These are phyloP conservation scores for Diaporthe batatas DNA, from an alignment of 2,329 filamentous ascomycete species.

Conservation along the genomic window DNA sequence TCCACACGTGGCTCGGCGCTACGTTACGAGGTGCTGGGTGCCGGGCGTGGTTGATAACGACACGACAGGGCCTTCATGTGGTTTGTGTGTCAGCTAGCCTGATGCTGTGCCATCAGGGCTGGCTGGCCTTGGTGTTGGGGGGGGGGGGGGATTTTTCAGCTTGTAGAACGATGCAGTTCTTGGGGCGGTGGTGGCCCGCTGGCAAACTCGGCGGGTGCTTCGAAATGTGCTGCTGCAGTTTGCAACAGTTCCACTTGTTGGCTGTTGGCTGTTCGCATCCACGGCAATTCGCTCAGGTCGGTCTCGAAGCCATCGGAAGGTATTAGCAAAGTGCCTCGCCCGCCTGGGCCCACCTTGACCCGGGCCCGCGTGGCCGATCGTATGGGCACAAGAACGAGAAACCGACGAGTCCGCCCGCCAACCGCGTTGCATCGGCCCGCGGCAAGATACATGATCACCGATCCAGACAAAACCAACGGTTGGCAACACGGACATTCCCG, in stretches of 20 bases:
- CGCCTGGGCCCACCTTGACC: too few species aligned
- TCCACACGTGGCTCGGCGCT: constrained; percentile 36
- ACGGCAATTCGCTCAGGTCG: background rate
- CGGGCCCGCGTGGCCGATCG: background rate
- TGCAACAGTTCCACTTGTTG: background rate
- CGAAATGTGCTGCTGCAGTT: background rate
- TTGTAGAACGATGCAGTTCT: constrained; percentile 8
- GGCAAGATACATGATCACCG: background rate
- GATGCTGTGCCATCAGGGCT: constrained; percentile 27
- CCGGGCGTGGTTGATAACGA: background rate
- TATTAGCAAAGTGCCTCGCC: background rate
- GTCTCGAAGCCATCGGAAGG: too few species aligned
- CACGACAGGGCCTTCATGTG: background rate
- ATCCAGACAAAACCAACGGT: background rate
- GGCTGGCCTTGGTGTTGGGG: background rate
- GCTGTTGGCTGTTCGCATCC: background rate
- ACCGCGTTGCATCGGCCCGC: background rate
- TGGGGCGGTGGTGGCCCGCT: background rate
- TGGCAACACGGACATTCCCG: background rate
- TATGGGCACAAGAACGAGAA: background rate
- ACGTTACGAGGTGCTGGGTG: constrained; percentile 24
- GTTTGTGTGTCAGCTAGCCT: constrained; percentile 10
- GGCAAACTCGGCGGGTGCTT: background rate
- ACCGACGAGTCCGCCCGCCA: background rate
- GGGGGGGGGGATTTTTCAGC: background rate